Evolutionary conservation across 345 rosid species (phyloP).

Genomic region (Tarenaya hassleriana): DNA sequence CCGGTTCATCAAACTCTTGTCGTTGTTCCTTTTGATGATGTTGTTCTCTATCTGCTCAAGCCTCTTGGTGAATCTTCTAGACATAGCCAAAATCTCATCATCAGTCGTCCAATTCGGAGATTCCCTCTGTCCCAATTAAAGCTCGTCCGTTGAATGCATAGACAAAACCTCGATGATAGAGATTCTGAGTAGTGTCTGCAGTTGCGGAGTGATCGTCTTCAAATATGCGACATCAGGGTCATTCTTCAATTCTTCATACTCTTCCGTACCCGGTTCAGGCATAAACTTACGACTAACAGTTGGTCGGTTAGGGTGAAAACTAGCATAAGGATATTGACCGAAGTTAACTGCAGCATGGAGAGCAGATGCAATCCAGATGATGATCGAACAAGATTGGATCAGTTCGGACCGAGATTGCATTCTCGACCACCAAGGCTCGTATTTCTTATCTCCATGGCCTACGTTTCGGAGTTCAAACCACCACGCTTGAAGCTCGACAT

Average conservation of each 20-base stretch:
- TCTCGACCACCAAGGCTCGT: too few species aligned
- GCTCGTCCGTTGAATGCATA: conserved; percentile 77
- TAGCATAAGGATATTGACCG: conserved; percentile 96
- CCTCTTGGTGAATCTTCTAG: conserved; percentile 47
- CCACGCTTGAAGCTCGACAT: conserved; percentile 78
- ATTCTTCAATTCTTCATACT: too few species aligned
- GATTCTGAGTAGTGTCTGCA: conserved; percentile 74
- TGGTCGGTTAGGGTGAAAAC: conserved; percentile 88
- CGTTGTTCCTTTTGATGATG: conserved; percentile 52
- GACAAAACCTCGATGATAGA: conserved; percentile 81
- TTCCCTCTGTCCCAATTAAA: conserved; percentile 84
- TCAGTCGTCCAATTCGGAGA: too few species aligned
- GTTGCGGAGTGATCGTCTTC: too few species aligned
- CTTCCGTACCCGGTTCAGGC: conserved; percentile 78
- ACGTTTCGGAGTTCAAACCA: conserved; percentile 61
- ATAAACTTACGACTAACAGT: conserved; percentile 81
- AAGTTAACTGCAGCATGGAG: too few species aligned
- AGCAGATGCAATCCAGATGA: conserved; percentile 91
- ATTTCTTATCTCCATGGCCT: conserved; percentile 74
- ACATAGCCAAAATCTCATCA: conserved; percentile 56
- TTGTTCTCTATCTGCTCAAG: conserved; percentile 51
- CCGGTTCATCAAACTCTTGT: conserved; percentile 56
- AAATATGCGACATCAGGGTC: too few species aligned
- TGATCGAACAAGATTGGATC: conserved; percentile 57
- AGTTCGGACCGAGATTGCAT: conserved; percentile 56